Evolutionary conservation across 163 green algal genomes (phyloP), one percentile per base, ranked within the genome.

Genomic region (Coccomyxa subellipsoidea): DNA sequence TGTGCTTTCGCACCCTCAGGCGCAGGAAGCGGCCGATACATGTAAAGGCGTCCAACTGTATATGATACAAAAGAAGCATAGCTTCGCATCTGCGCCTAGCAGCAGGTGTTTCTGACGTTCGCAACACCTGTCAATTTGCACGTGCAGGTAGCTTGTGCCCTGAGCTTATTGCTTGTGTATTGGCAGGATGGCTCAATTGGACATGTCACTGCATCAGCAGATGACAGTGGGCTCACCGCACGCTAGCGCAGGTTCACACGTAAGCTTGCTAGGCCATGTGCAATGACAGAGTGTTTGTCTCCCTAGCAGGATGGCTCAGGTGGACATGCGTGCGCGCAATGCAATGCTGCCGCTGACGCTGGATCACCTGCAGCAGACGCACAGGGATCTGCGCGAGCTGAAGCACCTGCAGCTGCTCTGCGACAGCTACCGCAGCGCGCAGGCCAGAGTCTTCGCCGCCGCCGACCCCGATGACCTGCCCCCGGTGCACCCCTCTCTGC

Each of bases 321-420:
- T 53, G 31, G 71, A 40, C 35, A 39, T 53, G 35, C 18, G 71
- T 25, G 71, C n/a, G 18, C 71, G 71, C 32, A 40, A 40, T 39
- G 71, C 71, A 8, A 77, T 47, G 8, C 31, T 47, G 70, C 70
- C 70, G 0, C 9, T 40, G 70, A 77, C 32, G 25, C 8, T 40
- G 70, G 31, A 27, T 7, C 70, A 77, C 36, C 73, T 79, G 37
- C 21, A 23, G 32, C 8, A 29, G 21, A 79, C 73, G 2, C 25
- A 36, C 0, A 18, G 9, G 73, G 36, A 59, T 9, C 73, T 79
- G 37, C 37, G 37, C 37, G 73, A 59, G 37, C 73, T 79, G 37
- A 54, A 54, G 73, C 73, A 79, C 37, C 23, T 79, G 73, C 73
- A 79, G 73, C 73, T 79, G 73, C 73, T 79, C 15, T 54, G 36